Base-by-base conservation (phyloP, 78 protist genomes). In the Dictyostelium citrinum region DNA sequence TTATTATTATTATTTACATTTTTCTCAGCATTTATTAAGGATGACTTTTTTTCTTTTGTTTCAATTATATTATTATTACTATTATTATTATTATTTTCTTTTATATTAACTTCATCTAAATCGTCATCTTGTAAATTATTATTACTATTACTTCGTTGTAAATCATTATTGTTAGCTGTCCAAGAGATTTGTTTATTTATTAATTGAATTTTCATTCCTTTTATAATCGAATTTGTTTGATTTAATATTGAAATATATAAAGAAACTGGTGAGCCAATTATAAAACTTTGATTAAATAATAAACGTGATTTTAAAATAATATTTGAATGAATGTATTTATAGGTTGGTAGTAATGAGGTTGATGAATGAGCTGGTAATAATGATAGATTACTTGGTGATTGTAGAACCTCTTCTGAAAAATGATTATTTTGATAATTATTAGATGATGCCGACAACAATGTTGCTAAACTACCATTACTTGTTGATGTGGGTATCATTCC, bases 101-200 rank as follows among this genome's bases (percentile, higher is more conserved):
- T 46, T 1, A 9, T 58, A 31, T 37, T 10, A 7, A 49, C 31
- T 49, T 83, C 60, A 31, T 81, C 41, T 67, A 72, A 27, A 58
- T 35, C 37, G 29, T 51, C 39, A 27, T 46, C 27, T 24, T 39
- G 31, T 75, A 49, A 31, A 17, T 27, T 46, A 27, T 10, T 46
- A 46, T 49, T 46, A 33, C 20, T 14, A 77, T 46, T 27, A 41
- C 8, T 31, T 29, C 55, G 27, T 31, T 46, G 27, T 49, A 51
- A 51, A 41, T 49, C 33, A 41, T 17, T n/a, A 74, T n/a, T n/a
- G n/a, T 20, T 74, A 41, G 22, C n/a, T n/a, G 12, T 22, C 58
- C 68, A 85, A 3, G 82, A 75, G n/a, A 35, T 58, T 77, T 77
- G 84, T 37, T 55, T 74, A 85, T 85, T 85, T 3, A 85, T 37